phyloP scores from a whole-genome alignment of 345 rosid genomes.

The Lagerstroemia speciosa region DNA sequence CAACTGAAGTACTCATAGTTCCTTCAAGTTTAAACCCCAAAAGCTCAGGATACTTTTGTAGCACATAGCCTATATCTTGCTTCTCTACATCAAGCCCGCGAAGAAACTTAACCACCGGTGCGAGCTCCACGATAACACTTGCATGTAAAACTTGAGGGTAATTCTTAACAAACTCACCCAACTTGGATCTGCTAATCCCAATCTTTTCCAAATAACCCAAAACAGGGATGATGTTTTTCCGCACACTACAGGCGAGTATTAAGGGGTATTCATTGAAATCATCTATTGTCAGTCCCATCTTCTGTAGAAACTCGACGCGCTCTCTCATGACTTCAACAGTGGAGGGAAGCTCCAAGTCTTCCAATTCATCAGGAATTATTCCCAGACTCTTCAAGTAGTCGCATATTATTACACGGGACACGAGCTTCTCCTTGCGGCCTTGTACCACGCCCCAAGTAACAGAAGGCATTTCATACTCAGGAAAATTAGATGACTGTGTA shows the following conservation, averaged over 20 bases:
- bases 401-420: constrained; percentile 80
- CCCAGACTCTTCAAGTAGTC: constrained; percentile 79
- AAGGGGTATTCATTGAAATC: constrained; percentile 82
- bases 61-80: constrained; percentile 70
- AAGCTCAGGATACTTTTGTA: constrained; percentile 83
- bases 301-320: constrained; percentile 83
- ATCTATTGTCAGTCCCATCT: constrained; percentile 61
- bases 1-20: constrained; percentile 84
- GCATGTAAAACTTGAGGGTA: constrained; percentile 78
- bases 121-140: constrained; percentile 86
- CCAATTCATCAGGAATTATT: constrained; percentile 80
- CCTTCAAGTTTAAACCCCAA: constrained; percentile 95
- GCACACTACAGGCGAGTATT: constrained; percentile 73
- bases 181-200: constrained; percentile 58
- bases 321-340: constrained; percentile 82
- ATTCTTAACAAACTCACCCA: constrained; percentile 75
- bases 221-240: constrained; percentile 89
- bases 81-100: constrained; percentile 87
- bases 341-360: constrained; percentile 69
- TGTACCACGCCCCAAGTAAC: constrained; percentile 94
- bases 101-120: constrained; percentile 80
- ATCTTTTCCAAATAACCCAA: constrained; percentile 73
- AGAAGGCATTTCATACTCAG: constrained; percentile 90
- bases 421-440: constrained; percentile 77
- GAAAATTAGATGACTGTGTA: constrained; percentile 57